Evolutionary conservation across 1,139 yeast species (phyloP).

Genomic region (Schwanniomyces etchellsii): DNA sequence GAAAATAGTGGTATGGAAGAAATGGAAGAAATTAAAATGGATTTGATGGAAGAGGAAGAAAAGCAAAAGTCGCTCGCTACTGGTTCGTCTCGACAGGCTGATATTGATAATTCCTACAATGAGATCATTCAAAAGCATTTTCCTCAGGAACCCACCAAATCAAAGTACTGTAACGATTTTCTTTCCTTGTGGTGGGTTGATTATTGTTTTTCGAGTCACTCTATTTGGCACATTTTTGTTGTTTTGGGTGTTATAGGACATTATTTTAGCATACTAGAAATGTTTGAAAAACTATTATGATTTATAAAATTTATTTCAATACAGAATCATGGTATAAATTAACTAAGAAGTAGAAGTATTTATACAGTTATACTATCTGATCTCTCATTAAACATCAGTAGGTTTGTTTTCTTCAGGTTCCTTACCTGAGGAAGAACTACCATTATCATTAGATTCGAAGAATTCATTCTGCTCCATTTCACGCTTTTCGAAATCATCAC

Average conservation of each 20-base stretch:
- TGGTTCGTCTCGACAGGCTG: neutral
- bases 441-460: slow-evolving; percentile 8
- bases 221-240: slow-evolving; percentile 91
- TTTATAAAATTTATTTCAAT: slow-evolving; percentile 1
- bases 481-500: slow-evolving; percentile 35
- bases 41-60: slow-evolving; percentile 17
- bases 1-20: slow-evolving; percentile 43
- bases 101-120: slow-evolving; percentile 18
- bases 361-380: slow-evolving; percentile 36
- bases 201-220: slow-evolving; percentile 71
- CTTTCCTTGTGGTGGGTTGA: slow-evolving; percentile 83
- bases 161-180: slow-evolving; percentile 43
- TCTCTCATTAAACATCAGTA: slow-evolving; percentile 3
- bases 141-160: slow-evolving; percentile 41
- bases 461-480: slow-evolving; percentile 26
- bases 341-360: too few relatives aligned
- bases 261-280: slow-evolving; percentile 67
- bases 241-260: slow-evolving; percentile 84
- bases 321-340: too few relatives aligned
- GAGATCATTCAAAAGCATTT: slow-evolving; percentile 48
- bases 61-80: slow-evolving; percentile 5
- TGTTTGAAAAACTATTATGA: slow-evolving; percentile 38
- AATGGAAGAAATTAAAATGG: slow-evolving; percentile 35
- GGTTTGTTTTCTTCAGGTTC: slow-evolving; percentile 4
- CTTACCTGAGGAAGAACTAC: slow-evolving; percentile 11